Base-by-base conservation (phyloP, 805 yeast genomes). In the Kockiozyma suomiensis region DNA sequence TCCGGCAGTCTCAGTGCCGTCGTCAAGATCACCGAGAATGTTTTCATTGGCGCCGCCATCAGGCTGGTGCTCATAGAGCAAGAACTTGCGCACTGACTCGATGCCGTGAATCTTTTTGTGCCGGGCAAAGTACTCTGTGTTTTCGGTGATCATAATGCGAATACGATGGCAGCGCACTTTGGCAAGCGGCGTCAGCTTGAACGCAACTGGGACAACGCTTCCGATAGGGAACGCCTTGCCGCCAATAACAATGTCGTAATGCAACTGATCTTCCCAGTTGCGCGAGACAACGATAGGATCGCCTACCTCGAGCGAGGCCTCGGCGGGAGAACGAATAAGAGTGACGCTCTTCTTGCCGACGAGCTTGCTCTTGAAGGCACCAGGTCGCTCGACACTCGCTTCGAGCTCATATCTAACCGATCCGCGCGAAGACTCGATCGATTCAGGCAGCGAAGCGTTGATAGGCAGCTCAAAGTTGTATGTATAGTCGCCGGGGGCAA, bases 251-350 rank as follows among this genome's bases (percentile, higher is more conserved):
- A 94, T 90, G 70, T 94, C 97, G 71, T 94, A 94, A 66, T 86
- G 85, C 33, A 94, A 74, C 71, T 88, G 90, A 71, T 89, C 91
- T 25, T 64, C 66, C 99, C 99, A 94, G 66, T 89, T 93, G 61
- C 96, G 80, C 28, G 87, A 81, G 38, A 94, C 90, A 3, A 90
- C 88, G 55, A 94, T 93, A 0, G 99, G 98, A 71, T 94, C 99
- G 64, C 87, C 85, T 70, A 88, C 93, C 71, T 94, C 98, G 25
- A 87, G 81, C 42, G 90, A 88, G 40, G 82, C 82, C 58, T 88
- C 91, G 0, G 89, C 79, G 10, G 92, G 92, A 0, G 91, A 80
- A 64, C 99, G 78, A 3, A 94, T 82, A 17, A 94, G 76, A 1
- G 77, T 78, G 1, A 94, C 79, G 0, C 88, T 88, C 38, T 82